These are phyloP conservation scores for Aspergillus uvarum DNA, from an alignment of 2,329 filamentous ascomycete species.

Conservation along the genomic window DNA sequence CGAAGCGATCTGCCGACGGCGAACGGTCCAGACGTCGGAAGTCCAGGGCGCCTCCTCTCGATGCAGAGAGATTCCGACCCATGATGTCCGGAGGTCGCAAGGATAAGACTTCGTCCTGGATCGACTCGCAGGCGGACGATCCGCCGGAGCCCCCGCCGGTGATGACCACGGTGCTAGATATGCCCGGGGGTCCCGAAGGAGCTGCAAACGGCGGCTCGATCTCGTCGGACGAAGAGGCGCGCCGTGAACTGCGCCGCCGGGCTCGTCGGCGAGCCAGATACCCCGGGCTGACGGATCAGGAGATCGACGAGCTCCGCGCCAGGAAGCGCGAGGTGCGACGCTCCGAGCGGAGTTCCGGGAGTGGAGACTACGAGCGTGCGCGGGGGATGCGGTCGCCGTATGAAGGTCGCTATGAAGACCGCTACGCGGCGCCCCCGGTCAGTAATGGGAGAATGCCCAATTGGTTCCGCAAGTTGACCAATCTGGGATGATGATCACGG, in stretches of 20 bases:
- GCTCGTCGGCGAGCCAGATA: constrained; percentile 43
- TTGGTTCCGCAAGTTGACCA: constrained; percentile 47
- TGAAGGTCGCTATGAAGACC: constrained; percentile 25
- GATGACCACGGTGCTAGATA: constrained; percentile 47
- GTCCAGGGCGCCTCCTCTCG: constrained; percentile 28
- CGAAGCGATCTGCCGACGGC: constrained; percentile 34
- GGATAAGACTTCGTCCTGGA: constrained; percentile 53
- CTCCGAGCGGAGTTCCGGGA: constrained; percentile 40
- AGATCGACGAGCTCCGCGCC: constrained; percentile 39
- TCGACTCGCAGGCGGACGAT: constrained; percentile 49
- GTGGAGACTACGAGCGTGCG: constrained; percentile 41
- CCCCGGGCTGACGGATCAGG: constrained; percentile 40
- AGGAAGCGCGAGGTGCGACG: constrained; percentile 31
- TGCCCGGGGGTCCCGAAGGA: constrained; percentile 32
- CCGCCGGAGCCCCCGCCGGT: constrained; percentile 50
- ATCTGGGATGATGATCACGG: constrained; percentile 23
- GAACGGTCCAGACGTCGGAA: constrained; percentile 37
- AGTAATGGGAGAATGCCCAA: constrained; percentile 38
- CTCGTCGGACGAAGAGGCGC: constrained; percentile 45
- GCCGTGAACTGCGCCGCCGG: constrained; percentile 38
- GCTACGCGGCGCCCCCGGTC: constrained; percentile 25
- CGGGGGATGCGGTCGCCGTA: constrained; percentile 25
- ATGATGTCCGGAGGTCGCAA: constrained; percentile 39
- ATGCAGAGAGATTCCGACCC: constrained; percentile 25
- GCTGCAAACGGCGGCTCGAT: constrained; percentile 35